Evolutionary conservation across 495 filamentous ascomycete species (phyloP).

Genomic region (Lasiosphaeris hirsuta): DNA sequence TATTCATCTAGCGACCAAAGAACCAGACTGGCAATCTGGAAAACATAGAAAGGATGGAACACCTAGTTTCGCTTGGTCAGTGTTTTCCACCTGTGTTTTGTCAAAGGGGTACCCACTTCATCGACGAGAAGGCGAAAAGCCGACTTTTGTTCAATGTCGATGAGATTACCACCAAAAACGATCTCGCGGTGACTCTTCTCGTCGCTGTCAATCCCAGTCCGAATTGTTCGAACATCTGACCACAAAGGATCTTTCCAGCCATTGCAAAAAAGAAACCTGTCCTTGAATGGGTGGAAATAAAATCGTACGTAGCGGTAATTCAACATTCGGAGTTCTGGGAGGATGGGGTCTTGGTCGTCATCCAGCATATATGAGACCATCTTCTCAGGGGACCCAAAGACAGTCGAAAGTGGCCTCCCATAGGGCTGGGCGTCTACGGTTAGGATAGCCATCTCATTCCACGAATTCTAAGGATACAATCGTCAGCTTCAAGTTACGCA

Average conservation of each 20-base stretch:
- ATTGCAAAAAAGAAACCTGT: slow-evolving; percentile 80
- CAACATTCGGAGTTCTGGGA: slow-evolving; percentile 66
- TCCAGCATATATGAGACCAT: slow-evolving; percentile 57
- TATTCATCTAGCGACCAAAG: slow-evolving; percentile 96
- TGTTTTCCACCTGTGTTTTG: not conserved
- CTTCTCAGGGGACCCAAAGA: slow-evolving; percentile 69
- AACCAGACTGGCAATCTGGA: slow-evolving; percentile 90
- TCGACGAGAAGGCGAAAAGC: slow-evolving; percentile 79
- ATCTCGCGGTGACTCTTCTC: slow-evolving; percentile 79
- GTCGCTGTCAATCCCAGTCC: slow-evolving; percentile 83
- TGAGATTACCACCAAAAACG: slow-evolving; percentile 83
- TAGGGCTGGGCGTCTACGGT: slow-evolving; percentile 64
- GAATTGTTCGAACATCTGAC: slow-evolving; percentile 71
- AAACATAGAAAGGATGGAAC: slow-evolving; percentile 97
- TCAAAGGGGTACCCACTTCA: slow-evolving; percentile 54
- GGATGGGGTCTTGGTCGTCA: slow-evolving; percentile 80
- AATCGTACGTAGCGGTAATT: slow-evolving; percentile 95
- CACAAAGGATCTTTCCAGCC: slow-evolving; percentile 92
- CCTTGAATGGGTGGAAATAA: slow-evolving; percentile 81
- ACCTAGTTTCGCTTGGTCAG: slow-evolving; percentile 50
- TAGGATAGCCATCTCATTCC: slow-evolving; percentile 81
- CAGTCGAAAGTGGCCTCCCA: slow-evolving; percentile 76
- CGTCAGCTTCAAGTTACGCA: not conserved
- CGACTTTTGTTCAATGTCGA: slow-evolving; percentile 88
- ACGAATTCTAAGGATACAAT: slow-evolving; percentile 63